These are phyloP conservation scores for Xanthoparmelia taractica DNA, from an alignment of 495 filamentous ascomycete species.

Conservation along the genomic window DNA sequence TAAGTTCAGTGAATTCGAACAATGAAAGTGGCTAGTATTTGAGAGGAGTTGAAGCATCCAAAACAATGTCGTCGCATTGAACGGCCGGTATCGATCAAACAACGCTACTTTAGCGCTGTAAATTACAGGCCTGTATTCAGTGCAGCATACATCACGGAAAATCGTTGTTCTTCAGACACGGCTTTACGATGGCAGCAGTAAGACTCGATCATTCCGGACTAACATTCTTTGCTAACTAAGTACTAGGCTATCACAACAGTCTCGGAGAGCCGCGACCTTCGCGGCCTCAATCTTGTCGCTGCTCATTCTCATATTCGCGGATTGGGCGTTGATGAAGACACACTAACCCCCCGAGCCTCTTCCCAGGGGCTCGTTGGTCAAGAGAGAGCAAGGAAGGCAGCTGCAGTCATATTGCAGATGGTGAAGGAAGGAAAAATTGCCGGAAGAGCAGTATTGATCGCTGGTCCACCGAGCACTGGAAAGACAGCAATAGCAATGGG, in stretches of 20 bases:
- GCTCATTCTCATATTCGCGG: conserved; percentile 97
- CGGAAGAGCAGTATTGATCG: conserved; percentile 87
- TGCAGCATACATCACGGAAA: background rate
- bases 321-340: conserved; percentile 85
- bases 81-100: background rate
- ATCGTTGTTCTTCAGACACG: background rate
- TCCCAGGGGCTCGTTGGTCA: conserved; percentile 97
- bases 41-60: background rate
- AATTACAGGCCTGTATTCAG: background rate
- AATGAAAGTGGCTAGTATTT: background rate
- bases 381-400: conserved; percentile 90
- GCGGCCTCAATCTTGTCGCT: conserved; percentile 91
- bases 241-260: conserved; percentile 79
- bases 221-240: background rate
- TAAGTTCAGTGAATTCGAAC: background rate
- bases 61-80: background rate
- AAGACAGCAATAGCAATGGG: conserved; percentile 99
- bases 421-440: conserved; percentile 98
- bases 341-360: conserved; percentile 73
- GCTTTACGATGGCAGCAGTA: conserved; percentile 11
- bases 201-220: background rate
- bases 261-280: conserved; percentile 87
- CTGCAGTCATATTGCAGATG: conserved; percentile 94
- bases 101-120: conserved; percentile 2
- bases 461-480: conserved; percentile 92